phyloP scores from a whole-genome alignment of 2,329 filamentous ascomycete genomes.

The Sclerotinia glacialis region DNA sequence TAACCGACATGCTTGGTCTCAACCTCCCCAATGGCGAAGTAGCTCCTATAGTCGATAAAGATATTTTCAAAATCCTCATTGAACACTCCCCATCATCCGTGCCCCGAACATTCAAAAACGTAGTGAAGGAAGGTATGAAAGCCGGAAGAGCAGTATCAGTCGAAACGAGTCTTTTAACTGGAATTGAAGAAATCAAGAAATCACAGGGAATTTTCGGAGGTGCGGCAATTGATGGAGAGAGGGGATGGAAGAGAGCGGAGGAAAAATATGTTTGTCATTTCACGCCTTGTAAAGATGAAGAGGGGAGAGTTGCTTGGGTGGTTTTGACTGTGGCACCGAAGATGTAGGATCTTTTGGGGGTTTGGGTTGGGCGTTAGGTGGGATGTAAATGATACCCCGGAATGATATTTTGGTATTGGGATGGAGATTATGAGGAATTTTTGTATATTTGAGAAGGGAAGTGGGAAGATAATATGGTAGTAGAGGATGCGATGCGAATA shows the following conservation, averaged over 20 bases:
- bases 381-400: not conserved
- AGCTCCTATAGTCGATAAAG: slow-evolving; percentile 45
- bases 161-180: slow-evolving; percentile 35
- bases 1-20: slow-evolving; percentile 49
- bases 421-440: not conserved
- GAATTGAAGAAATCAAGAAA: slow-evolving; percentile 30
- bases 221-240: slow-evolving; percentile 6
- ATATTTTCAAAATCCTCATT: slow-evolving; percentile 55
- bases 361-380: not conserved
- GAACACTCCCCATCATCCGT: slow-evolving; percentile 44
- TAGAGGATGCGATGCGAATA: not conserved
- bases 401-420: not conserved
- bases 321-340: slow-evolving; percentile 40
- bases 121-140: slow-evolving; percentile 42
- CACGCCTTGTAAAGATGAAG: slow-evolving; percentile 46
- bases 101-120: slow-evolving; percentile 45
- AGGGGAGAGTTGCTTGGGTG: slow-evolving; percentile 37
- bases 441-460: not conserved
- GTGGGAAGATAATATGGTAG: not conserved
- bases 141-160: slow-evolving; percentile 34
- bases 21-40: slow-evolving; percentile 38
- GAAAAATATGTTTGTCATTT: slow-evolving; percentile 42
- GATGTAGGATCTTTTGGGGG: slow-evolving; percentile 6
- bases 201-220: slow-evolving; percentile 25
- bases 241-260: slow-evolving; percentile 28